A percentile compares a stretch with the other conserved stretches of the same genome.
Conservation (phyloP, 495 filamentous ascomycete genomes). For the Aspergillus leporis region DNA sequence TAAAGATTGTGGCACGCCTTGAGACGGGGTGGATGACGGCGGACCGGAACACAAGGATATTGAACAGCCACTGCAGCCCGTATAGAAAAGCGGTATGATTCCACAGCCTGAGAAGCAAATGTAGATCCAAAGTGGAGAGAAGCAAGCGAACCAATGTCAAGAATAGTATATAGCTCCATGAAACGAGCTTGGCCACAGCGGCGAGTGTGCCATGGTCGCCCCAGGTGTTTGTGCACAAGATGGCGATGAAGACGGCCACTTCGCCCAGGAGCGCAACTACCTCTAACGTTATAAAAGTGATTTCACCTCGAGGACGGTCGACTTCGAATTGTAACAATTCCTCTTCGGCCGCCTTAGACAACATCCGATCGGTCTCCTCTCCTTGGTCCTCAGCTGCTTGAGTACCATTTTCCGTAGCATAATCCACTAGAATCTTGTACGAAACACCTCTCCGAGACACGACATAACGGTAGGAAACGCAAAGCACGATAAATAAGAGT, state of each 20-base stretch:
- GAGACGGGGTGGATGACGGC: constrained; percentile 74
- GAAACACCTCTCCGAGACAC: constrained; percentile 36
- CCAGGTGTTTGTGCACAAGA: constrained; percentile 56
- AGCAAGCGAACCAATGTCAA: constrained; percentile 73
- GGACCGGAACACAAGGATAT: constrained; percentile 77
- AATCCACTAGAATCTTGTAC: constrained; percentile 36
- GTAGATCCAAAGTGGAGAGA: constrained; percentile 64
- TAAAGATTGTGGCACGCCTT: constrained; percentile 55
- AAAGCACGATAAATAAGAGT: constrained; percentile 60
- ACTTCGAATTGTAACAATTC: constrained; percentile 71
- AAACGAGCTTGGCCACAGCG: constrained; percentile 62
- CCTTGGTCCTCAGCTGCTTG: constrained; percentile 57
- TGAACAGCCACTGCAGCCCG: constrained; percentile 76
- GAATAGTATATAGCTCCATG: constrained; percentile 81
- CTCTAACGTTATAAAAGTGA: constrained; percentile 69
- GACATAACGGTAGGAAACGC: constrained; percentile 51
- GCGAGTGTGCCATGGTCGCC: constrained; percentile 58
- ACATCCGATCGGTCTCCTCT: constrained; percentile 65
- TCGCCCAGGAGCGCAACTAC: constrained; percentile 70
- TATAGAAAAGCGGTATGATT: constrained; percentile 92
- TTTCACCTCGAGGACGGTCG: constrained; percentile 73
- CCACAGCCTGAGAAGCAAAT: constrained; percentile 74
- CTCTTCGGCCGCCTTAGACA: constrained; percentile 63
- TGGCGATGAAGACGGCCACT: constrained; percentile 63
- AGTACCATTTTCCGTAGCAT: constrained; percentile 48